A percentile compares a stretch with the other conserved stretches of the same genome.
Conservation (phyloP, 2,329 filamentous ascomycete genomes). For the Endoconidiophora laricicola region DNA sequence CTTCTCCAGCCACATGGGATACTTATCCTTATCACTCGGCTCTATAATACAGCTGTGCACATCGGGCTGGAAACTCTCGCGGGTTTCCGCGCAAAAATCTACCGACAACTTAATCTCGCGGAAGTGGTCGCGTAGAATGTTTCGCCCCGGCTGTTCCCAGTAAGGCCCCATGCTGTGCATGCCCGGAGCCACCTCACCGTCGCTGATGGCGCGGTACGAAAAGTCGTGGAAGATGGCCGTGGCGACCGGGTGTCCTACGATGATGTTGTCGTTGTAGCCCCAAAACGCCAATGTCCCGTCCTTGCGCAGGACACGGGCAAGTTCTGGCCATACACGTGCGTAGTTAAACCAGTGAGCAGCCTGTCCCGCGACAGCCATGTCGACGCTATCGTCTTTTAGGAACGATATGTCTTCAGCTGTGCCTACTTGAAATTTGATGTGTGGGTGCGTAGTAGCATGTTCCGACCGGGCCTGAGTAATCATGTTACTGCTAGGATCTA, state of each 20-base stretch:
- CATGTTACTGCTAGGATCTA: slow-evolving; percentile 43
- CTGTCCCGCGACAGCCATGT: slow-evolving; percentile 35
- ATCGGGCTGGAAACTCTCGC: slow-evolving; percentile 41
- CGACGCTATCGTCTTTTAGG: slow-evolving; percentile 31
- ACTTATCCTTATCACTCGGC: slow-evolving; percentile 16
- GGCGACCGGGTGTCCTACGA: slow-evolving; percentile 35
- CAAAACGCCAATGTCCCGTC: slow-evolving; percentile 47
- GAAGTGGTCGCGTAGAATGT: slow-evolving; percentile 35
- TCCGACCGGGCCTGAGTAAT: slow-evolving; percentile 28
- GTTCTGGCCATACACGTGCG: slow-evolving; percentile 33
- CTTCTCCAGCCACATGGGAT: slow-evolving; percentile 33
- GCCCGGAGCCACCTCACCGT: slow-evolving; percentile 27
- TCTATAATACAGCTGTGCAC: slow-evolving; percentile 21
- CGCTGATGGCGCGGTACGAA: slow-evolving; percentile 28
- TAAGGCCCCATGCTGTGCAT: slow-evolving; percentile 36
- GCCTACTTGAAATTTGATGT: slow-evolving; percentile 29
- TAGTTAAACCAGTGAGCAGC: slow-evolving; percentile 54
- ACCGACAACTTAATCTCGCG: slow-evolving; percentile 34
- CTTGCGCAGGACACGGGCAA: slow-evolving; percentile 34
- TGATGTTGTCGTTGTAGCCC: slow-evolving; percentile 48
- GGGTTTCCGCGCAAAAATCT: slow-evolving; percentile 32
- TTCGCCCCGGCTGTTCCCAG: slow-evolving; percentile 45
- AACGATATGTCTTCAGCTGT: slow-evolving; percentile 38
- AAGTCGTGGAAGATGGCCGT: slow-evolving; percentile 38
- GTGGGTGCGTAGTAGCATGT: slow-evolving; percentile 13